phyloP scores from a whole-genome alignment of 2,329 filamentous ascomycete genomes.

The Diaporthe destruens region DNA sequence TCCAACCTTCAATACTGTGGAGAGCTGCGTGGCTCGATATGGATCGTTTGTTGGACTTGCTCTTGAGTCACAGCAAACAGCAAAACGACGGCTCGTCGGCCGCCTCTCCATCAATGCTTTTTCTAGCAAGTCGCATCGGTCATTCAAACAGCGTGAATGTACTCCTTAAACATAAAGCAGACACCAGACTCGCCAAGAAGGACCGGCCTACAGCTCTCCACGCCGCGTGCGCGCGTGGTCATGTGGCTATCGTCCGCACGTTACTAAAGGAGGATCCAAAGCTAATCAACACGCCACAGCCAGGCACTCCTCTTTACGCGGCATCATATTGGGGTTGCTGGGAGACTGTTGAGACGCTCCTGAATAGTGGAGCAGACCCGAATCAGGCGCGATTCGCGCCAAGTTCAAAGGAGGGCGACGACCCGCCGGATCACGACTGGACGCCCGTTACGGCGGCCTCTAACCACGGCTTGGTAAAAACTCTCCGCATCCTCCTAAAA shows the following conservation, averaged over 20 bases:
- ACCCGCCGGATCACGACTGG: not conserved
- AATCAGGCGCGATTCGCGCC: too few species aligned
- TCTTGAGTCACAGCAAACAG: not conserved
- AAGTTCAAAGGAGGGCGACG: not conserved
- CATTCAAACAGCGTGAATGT: not conserved
- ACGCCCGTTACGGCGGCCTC: not conserved
- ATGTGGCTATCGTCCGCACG: not conserved
- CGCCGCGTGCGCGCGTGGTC: not conserved
- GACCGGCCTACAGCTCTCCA: not conserved
- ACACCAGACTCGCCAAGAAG: not conserved
- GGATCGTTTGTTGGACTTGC: not conserved
- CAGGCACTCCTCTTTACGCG: not conserved
- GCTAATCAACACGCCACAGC: not conserved
- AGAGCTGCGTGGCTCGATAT: constrained; percentile 22
- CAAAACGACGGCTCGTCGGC: not conserved
- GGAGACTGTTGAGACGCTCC: not conserved
- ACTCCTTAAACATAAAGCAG: not conserved
- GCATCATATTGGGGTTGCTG: not conserved
- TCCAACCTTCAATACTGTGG: not conserved
- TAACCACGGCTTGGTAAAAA: not conserved
- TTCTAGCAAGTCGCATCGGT: not conserved
- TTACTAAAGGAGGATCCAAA: not conserved
- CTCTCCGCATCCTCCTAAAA: not conserved
- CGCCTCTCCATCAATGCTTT: not conserved
- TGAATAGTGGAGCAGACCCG: not conserved